Evolutionary conservation across 148 eudicot species (phyloP), one percentile per base, ranked within the genome.

Genomic region (Dianthus caryophyllus): DNA sequence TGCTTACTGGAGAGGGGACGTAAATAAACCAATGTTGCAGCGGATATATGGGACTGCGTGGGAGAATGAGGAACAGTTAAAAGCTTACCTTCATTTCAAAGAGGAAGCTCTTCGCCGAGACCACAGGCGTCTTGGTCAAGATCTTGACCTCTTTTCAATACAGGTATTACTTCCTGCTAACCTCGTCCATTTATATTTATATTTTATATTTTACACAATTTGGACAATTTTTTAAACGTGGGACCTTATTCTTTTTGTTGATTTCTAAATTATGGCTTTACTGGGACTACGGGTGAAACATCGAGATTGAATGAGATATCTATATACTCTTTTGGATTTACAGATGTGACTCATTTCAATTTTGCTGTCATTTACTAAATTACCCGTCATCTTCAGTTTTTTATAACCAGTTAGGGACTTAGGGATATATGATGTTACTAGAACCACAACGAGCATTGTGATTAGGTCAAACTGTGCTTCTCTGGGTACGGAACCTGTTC

Each of bases 1-100:
- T 79, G 99, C 99, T 30, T 94, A 94, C 74, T 94, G 99, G 99
- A 90, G 97, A 84, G 99, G 97, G 69, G 97, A 94, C 67, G 81
- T 76, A 33, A 80, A 81, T 49, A 90, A 77, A 76, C 99, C 96
- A 70, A 94, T 90, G 99, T 90, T 94, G 41, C 99, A 94, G 80
- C 85, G 99, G 67, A 90, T 94, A 73, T 94, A 94, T 71, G 99
- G 99, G 36, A 94, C 99, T 58, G 99, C 99, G 38, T 94, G 99
- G 99, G 97, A 94, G 77, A 80, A 73, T 75, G 96, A 90, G 77
- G 88, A 88, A 73, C 97, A 94, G 66, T 55, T 90, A 66, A 87
- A 94, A 84, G 99, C 99, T n/a, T 94, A 90, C 77, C 76, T 83
- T 72, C 88, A 90, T 79, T 90, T 94, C 71, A 94, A 88, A 77